Base-by-base conservation (phyloP, 805 yeast genomes). In the Candida rishiriensis region DNA sequence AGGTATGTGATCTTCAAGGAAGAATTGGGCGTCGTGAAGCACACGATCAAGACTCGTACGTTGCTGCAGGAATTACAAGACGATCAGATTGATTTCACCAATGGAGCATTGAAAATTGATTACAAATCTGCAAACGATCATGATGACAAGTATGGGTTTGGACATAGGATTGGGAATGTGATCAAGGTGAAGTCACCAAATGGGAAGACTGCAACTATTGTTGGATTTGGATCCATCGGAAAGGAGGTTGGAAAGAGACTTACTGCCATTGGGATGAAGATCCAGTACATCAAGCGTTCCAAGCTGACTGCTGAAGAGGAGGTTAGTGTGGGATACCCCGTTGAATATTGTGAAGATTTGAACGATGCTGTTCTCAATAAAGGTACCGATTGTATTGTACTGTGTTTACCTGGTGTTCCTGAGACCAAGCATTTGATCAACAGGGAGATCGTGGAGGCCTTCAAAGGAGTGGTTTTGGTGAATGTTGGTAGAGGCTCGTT, bases 161-260 rank as follows among this genome's bases (percentile, higher is more conserved):
- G 76, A 14, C 72, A 73, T 16, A 53, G 57, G 15, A 61, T 79
- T 2, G 81, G 79, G 34, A 70, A 76, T 2, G 65, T 76, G 21
- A 47, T 55, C 18, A 57, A 57, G 28, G 59, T 75, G 52, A 77
- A 61, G 16, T 71, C 79, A 4, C 88, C 89, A 7, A 59, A 62
- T 13, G 79, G 79, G 16, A 81, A 78, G 55, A 68, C 67, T 18
- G 88, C 72, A 1, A 78, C 81, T 3, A 72, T 86, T 30, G 76
- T 84, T 3, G 95, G 95, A 0, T 81, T 85, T 54, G 95, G 95
- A 1, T 70, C 78, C 16, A 86, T 86, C 53, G 95, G 95, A 9
- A 73, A 74, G 57, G 70, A 72, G 29, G 77, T 84, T 45, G 93
- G 81, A 3, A 63, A 61, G 39, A 72, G 83, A 53, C 68, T 86